phyloP scores from a whole-genome alignment of 345 rosid species.

The Draba incana region DNA sequence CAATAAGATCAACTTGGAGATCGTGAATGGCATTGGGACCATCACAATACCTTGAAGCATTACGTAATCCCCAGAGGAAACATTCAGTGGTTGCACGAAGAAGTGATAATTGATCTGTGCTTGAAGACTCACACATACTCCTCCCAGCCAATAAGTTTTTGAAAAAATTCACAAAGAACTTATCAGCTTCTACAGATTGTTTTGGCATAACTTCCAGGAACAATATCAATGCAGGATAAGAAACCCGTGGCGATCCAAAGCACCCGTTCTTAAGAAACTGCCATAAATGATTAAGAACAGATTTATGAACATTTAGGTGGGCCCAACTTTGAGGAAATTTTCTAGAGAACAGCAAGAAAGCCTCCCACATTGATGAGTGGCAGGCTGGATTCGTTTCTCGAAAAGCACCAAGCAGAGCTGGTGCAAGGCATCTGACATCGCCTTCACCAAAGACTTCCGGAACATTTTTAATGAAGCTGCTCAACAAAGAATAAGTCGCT shows the following conservation, averaged over 20 bases:
- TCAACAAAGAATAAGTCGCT: constrained; percentile 71
- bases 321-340: constrained; percentile 84
- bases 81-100: constrained; percentile 77
- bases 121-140: constrained; percentile 55
- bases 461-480: constrained; percentile 69
- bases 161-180: constrained; percentile 72
- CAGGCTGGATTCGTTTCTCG: constrained; percentile 85
- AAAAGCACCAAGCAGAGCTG: constrained; percentile 81
- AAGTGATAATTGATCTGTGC: constrained; percentile 56
- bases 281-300: constrained; percentile 65
- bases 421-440: constrained; percentile 62
- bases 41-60: constrained; percentile 70
- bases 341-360: constrained; percentile 69
- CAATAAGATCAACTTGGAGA: constrained; percentile 58
- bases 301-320: constrained; percentile 64
- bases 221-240: constrained; percentile 86
- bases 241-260: constrained; percentile 83
- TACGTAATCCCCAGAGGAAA: constrained; percentile 77
- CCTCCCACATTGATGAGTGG: constrained; percentile 95
- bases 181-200: constrained; percentile 59
- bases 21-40: constrained; percentile 50
- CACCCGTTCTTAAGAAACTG: constrained; percentile 85
- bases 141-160: constrained; percentile 84
- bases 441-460: constrained; percentile 71
- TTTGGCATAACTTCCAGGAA: constrained; percentile 72